Base-by-base conservation (phyloP, 257 asterid species). In the Gentiana macrophylla region DNA sequence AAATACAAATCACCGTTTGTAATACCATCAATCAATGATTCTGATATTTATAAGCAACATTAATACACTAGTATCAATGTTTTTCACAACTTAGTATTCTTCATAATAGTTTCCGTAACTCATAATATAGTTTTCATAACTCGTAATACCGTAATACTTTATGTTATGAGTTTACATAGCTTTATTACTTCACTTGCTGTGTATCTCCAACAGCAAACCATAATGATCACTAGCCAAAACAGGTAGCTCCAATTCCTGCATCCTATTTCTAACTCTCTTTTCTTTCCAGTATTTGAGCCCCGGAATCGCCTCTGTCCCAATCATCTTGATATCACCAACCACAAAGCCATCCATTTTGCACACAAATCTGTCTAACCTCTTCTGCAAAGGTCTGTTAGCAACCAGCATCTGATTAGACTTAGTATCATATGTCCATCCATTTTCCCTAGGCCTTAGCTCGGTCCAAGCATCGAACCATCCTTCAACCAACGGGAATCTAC, bases 161-260 rank as follows among this genome's bases (percentile, higher is more conserved):
- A 24, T 24, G 24, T 24, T 24, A 24, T 24, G 24, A 24, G 24
- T 24, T 24, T 24, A 24, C 24, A 24, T 41, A 5, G 46, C 46
- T 41, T 24, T 24, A 24, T 24, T 41, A 41, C 46, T 52, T 52
- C 44, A 56, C 9, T 41, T 38, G 36, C 60, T 24, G 8, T 9
- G 62, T 9, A 57, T 57, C 52, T 57, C 62, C 35, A 57, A 32
- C 41, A 57, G 32, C 52, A 57, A 33, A 6, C 62, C 62, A 43
- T 44, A 57, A 35, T 57, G 62, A 57, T 57, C 62, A 57, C 62
- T 57, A 10, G 62, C 41, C 5, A 44, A 57, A 44, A 57, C 62
- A 0, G 62, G 62, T 2, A 57, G 62, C 52, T 57, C 43, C 43
- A 57, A 34, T 4, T 50, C 32, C 37, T 56, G 61, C 38, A 56